Evolutionary conservation across 306 rosid species (phyloP), one percentile per base, ranked within the genome.

Genomic region (Cicer arietinum): DNA sequence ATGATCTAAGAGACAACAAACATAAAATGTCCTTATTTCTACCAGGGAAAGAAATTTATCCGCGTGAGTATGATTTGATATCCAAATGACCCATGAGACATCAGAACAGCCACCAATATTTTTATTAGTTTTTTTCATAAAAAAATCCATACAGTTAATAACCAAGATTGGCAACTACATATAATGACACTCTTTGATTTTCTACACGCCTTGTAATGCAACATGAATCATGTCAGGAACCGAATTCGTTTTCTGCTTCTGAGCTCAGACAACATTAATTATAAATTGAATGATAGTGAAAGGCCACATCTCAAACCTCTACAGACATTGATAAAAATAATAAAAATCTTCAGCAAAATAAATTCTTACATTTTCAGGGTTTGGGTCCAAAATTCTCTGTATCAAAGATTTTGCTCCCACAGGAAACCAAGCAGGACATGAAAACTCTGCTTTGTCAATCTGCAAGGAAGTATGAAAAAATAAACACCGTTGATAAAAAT

Each of bases 361-460:
- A 58, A 69, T 71, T 78, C 96, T 86, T 85, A 90, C 96, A 63
- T 86, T 84, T 77, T 84, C 89, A 77, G 98, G 91, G 75, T 87
- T 89, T 57, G 98, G 91, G 63, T 92, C 91, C 78, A 92, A 78
- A 73, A 89, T 90, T 82, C 86, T 90, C 25, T 80, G 86, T 47
- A 92, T 90, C 80, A 92, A 84, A 50, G 92, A 75, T 81, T 90
- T 92, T 70, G 94, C 91, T 85, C 89, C 96, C 67, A 84, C 86
- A 8, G 96, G 94, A 86, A 92, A 90, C 96, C 91, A 92, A 42
- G 86, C 30, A 64, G 98, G 98, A 80, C 94, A 89, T 35, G 96
- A 82, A 84, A 82, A 92, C 53, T 89, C 92, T 18, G 98, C 92
- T 68, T 73, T 90, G 76, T 88, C 96, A 80, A 92, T 88, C 96